Evolutionary conservation across 148 eudicot species (phyloP).

Genomic region (Selenicereus undatus): DNA sequence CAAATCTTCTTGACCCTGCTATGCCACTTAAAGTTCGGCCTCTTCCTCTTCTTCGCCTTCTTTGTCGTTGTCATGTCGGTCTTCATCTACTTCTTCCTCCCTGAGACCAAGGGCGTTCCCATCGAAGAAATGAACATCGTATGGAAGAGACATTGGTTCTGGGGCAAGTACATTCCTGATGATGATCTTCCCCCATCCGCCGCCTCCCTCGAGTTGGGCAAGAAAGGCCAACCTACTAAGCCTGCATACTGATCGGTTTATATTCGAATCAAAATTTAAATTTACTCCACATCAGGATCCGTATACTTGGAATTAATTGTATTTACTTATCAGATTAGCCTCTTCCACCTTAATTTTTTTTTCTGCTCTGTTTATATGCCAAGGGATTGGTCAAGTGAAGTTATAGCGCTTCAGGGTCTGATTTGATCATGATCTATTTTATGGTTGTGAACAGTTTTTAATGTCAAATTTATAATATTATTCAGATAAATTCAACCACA

Average conservation of each 20-base stretch:
- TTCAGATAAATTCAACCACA: neutral
- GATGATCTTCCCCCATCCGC: slow-evolving; percentile 32
- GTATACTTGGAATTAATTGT: slow-evolving; percentile 12
- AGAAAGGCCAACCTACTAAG: slow-evolving; percentile 9
- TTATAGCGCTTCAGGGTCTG: neutral
- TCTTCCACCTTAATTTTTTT: neutral
- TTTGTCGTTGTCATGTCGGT: slow-evolving; percentile 57
- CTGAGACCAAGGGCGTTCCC: slow-evolving; percentile 77
- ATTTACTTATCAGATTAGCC: slow-evolving; percentile 15
- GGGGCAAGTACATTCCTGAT: slow-evolving; percentile 48
- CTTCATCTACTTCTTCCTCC: slow-evolving; percentile 62
- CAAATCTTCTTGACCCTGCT: slow-evolving; percentile 66
- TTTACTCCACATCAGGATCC: neutral
- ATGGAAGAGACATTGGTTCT: slow-evolving; percentile 73
- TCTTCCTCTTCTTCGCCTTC: slow-evolving; percentile 71
- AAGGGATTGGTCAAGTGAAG: neutral
- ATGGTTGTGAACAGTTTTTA: too few relatives aligned
- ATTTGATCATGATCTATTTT: neutral
- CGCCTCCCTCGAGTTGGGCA: slow-evolving; percentile 36
- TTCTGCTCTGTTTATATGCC: neutral
- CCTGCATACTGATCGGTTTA: neutral
- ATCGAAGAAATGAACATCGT: slow-evolving; percentile 73
- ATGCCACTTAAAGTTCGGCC: slow-evolving; percentile 68
- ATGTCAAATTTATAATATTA: neutral
- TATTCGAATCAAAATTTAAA: neutral